Evolutionary conservation across 2,329 filamentous ascomycete species (phyloP).

Genomic region (Aureobasidium lini): DNA sequence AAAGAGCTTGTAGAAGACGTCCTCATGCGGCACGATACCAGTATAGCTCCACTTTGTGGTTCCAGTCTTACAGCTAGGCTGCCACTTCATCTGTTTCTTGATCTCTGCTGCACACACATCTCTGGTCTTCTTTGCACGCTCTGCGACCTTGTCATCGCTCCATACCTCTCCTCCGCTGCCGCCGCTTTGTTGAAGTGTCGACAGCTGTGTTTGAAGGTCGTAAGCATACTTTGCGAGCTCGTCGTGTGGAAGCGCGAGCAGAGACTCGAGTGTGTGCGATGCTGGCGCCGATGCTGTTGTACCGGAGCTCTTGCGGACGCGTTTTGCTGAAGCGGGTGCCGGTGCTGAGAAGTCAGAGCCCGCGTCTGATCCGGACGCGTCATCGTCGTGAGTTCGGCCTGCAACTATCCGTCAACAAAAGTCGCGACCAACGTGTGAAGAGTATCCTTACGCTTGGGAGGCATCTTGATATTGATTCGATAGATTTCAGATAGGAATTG

Average conservation of each 20-base stretch:
- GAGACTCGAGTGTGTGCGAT: not conserved
- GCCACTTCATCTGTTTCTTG: conserved; percentile 1
- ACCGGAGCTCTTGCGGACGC: not conserved
- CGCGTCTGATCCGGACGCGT: not conserved
- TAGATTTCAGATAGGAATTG: not conserved
- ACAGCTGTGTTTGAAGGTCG: not conserved
- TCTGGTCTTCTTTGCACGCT: not conserved
- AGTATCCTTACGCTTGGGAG: not conserved
- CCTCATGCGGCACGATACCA: not conserved
- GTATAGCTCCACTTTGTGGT: not conserved
- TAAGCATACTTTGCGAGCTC: not conserved
- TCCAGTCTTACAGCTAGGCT: not conserved
- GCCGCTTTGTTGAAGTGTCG: not conserved
- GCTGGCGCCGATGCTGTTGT: not conserved
- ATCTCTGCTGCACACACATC: not conserved
- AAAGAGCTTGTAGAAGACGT: conserved; percentile 4
- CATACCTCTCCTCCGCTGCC: not conserved
- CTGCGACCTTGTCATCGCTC: not conserved
- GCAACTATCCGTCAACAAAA: not conserved
- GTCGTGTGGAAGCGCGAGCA: not conserved
- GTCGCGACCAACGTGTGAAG: no score
- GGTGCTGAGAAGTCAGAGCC: not conserved
- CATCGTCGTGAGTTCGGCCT: not conserved
- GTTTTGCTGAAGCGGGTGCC: not conserved
- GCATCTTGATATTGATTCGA: not conserved